A percentile compares a stretch with the other conserved stretches of the same genome.
Evolutionary conservation across 139 green algal genomes (phyloP).

Genomic region (Volvox africanus): DNA sequence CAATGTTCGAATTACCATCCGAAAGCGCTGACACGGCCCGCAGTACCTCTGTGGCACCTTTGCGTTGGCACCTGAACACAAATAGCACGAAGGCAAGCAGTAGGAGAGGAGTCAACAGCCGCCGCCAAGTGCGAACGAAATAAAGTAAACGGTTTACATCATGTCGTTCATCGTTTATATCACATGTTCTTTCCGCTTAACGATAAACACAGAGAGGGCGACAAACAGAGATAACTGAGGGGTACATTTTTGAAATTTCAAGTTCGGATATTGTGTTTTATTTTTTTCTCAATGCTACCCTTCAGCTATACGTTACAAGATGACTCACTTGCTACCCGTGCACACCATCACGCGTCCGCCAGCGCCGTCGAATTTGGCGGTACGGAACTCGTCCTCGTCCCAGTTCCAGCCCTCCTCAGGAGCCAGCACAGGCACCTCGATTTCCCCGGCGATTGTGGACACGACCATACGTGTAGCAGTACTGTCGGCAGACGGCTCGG

Average conservation of each 20-base stretch:
- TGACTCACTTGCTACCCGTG: constrained; percentile 44
- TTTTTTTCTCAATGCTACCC: no score
- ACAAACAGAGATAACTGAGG: no score
- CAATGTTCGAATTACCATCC: constrained; percentile 39
- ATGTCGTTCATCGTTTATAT: no score
- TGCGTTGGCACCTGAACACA: constrained; percentile 35
- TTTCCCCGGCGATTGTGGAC: background rate
- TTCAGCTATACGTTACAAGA: no score
- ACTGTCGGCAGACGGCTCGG: background rate
- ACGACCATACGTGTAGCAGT: background rate
- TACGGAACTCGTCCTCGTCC: constrained; percentile 34
- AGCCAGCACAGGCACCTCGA: constrained; percentile 16
- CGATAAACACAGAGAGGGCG: no score
- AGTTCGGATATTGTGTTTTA: no score
- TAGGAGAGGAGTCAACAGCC: no score
- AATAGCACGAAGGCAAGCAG: background rate
- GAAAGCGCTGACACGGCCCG: constrained; percentile 45
- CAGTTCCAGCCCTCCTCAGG: constrained; percentile 11
- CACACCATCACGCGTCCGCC: constrained; percentile 39
- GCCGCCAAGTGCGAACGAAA: no score
- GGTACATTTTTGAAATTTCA: no score
- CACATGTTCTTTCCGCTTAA: no score
- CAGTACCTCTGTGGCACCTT: constrained; percentile 39
- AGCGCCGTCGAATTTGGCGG: constrained; percentile 15
- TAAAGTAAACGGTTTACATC: no score